phyloP scores from a whole-genome alignment of 1,284 basidiomycete species.

The Sanghuangporus baumii region DNA sequence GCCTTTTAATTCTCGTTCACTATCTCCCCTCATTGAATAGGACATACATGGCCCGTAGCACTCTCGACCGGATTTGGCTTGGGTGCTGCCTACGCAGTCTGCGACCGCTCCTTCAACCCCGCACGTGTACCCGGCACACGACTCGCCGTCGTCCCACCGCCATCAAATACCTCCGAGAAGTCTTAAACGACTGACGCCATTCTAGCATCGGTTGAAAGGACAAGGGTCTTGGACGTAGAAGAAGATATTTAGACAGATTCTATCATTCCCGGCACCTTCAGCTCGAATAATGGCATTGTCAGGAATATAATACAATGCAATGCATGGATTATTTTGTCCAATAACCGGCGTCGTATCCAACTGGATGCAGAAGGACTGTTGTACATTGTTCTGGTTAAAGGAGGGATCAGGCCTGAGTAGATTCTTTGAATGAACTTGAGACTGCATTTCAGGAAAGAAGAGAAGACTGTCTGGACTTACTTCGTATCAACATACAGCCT shows the following conservation, averaged over 20 bases:
- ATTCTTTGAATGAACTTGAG: too few relatives aligned
- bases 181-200: background rate
- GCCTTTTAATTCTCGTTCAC: slow-evolving; percentile 8
- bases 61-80: slow-evolving; percentile 88
- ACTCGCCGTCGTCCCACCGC: slow-evolving; percentile 44
- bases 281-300: too few relatives aligned
- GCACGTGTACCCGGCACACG: slow-evolving; percentile 88
- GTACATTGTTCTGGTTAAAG: too few relatives aligned
- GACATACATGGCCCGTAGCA: slow-evolving; percentile 95
- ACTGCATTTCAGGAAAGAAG: too few relatives aligned
- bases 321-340: too few relatives aligned
- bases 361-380: too few relatives aligned
- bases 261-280: too few relatives aligned
- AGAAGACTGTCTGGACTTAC: background rate
- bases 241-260: background rate
- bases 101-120: slow-evolving; percentile 94
- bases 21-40: slow-evolving; percentile 37
- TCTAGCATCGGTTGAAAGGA: background rate
- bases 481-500: too few relatives aligned
- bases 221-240: background rate
- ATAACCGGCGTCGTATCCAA: too few relatives aligned
- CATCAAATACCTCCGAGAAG: slow-evolving; percentile 24
- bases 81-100: slow-evolving; percentile 90
- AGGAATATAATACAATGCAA: too few relatives aligned
- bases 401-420: too few relatives aligned